Evolutionary conservation across 257 asterid genomes (phyloP), one percentile per base, ranked within the genome.

Genomic region (Capsicum pubescens): DNA sequence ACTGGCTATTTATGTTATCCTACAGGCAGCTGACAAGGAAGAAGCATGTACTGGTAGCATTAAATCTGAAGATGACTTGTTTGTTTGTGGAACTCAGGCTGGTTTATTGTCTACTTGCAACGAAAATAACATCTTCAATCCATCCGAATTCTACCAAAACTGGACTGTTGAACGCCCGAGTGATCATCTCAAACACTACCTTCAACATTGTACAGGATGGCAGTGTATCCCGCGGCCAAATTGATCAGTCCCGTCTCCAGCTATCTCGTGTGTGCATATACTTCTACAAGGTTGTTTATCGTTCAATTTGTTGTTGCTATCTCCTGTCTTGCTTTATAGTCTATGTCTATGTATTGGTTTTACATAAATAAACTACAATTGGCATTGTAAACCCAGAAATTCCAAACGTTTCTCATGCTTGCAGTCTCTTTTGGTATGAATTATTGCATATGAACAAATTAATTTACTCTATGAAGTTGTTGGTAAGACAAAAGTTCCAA

Each of bases 1-100:
- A 77, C 46, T 77, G 82, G 32, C 64, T 13, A 7, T 50, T 13
- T 82, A 13, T 68, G 59, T 82, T 44, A 15, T 68, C 81, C 16
- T 86, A 81, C 63, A 95, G 98, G 98, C 99, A n/a, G 90, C 88
- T 17, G 98, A 95, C 86, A 91, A 66, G 84, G 90, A 11, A 8
- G 94, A 87, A 86, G 97, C 87, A 77, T 86, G 92, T 64, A 83
- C 89, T 0, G 99, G 99, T 39, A 83, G 85, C 56, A 92, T 95
- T 1, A 95, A 70, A 87, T 96, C 98, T 0, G 94, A 92, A 84
- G 94, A 97, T 5, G 99, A 96, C 88, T 48, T 89, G 35, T 94
- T 96, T 57, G 86, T 91, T 3, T 10, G 83, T 8, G 92, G 86
- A 82, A 94, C 98, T 54, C 83, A 92, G 68, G 8, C 93, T 0